Evolutionary conservation across 2,329 filamentous ascomycete species (phyloP).

Genomic region (Cryoendolithus antarcticus): DNA sequence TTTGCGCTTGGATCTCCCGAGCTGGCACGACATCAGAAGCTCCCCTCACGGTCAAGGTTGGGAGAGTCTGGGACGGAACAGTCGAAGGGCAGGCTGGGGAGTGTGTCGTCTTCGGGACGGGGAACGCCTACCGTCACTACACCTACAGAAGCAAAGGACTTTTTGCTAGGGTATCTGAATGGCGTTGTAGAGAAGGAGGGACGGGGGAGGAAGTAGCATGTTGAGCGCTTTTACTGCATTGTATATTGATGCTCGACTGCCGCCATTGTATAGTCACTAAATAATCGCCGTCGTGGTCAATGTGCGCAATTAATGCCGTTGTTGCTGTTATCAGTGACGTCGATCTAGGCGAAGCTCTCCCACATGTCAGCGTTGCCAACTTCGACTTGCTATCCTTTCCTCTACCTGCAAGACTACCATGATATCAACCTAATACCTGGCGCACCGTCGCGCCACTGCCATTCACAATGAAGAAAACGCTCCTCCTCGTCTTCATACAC

Average conservation of each 20-base stretch:
- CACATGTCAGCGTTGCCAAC: too few relatives aligned
- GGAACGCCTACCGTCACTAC: constrained; percentile 13
- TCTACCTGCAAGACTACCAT: too few relatives aligned
- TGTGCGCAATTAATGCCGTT: too few relatives aligned
- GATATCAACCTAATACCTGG: too few relatives aligned
- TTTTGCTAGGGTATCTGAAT: constrained; percentile 24
- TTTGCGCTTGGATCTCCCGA: constrained; percentile 20
- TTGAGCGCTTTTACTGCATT: too few relatives aligned
- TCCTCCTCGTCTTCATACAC: constrained; percentile 74
- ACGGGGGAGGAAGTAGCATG: background rate
- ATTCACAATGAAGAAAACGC: constrained; percentile 50
- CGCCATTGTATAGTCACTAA: too few relatives aligned
- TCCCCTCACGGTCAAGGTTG: background rate
- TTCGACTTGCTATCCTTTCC: too few relatives aligned
- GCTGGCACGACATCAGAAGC: constrained; percentile 5
- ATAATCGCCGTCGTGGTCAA: too few relatives aligned
- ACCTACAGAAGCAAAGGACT: constrained; percentile 22
- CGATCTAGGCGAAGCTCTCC: too few relatives aligned
- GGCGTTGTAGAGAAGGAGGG: constrained; percentile 24
- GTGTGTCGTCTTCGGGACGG: constrained; percentile 11
- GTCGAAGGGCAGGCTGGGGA: constrained; percentile 13
- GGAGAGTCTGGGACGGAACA: constrained; percentile 3
- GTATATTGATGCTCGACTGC: too few relatives aligned
- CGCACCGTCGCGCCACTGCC: background rate
- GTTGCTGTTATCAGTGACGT: too few relatives aligned